Base-by-base conservation (phyloP, 2,329 filamentous ascomycete species). In the Cladophialophora immunda region DNA sequence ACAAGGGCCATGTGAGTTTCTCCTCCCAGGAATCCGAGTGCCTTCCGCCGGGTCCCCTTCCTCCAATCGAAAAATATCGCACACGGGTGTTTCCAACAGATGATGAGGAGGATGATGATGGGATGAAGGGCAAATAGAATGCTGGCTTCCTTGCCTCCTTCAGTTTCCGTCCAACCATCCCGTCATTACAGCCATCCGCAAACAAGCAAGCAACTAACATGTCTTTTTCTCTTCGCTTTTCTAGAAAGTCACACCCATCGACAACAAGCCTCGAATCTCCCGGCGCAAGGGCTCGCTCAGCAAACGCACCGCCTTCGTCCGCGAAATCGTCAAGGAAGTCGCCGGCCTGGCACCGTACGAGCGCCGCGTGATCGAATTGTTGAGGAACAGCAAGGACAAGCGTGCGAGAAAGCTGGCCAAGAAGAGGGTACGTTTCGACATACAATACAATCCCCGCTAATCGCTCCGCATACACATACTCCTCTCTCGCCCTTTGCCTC, bases 271-370 rank as follows among this genome's bases (percentile, higher is more conserved):
- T 78, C 89, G 90, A 78, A 88, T 94, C 78, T 92, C 90, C 79
- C 87, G 90, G 77, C 94, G 90, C 86, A 98, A 97, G 89, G 95
- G 95, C 77, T 92, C 95, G 85, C 86, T 97, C 80, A 96, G 92
- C 87, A 97, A 97, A 90, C 90, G 94, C 80, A 98, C 95, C 77
- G 90, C 92, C 78, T 98, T 99, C 85, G 94, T 98, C 77, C 89
- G 95, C 78, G 94, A 97, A 81, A 91, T 99, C 81, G 93, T 97
- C 83, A 97, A 96, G 89, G 95, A 99, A 87, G 95, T 98, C 83
- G 90, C 94, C 83, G 95, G 92, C 80, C 91, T 95, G 76, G 92
- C 92, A 76, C 92, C 92, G 79, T 95, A 99, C 83, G 95, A 99
- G 90, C 94, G 95, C 84, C 93, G 95, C 81, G 92, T 99, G 77